Evolutionary conservation across 208 protist genomes (phyloP), one percentile per base, ranked within the genome.

Genomic region (Acanthamoeba healyi): DNA sequence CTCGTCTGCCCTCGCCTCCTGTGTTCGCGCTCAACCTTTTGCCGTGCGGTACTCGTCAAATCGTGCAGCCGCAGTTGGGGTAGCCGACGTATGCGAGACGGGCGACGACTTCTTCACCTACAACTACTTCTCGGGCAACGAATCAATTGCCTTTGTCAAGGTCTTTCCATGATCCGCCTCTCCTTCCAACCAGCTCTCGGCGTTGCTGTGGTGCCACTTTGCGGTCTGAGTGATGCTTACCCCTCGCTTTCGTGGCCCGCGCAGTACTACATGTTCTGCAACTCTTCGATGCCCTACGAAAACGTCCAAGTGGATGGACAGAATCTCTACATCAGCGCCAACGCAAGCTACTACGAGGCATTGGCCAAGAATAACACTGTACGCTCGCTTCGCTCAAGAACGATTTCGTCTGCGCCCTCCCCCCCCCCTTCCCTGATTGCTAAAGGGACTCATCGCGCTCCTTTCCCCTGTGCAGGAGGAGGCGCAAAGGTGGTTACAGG

Each of bases 201-300:
- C n/a, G n/a, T n/a, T n/a, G n/a, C n/a, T n/a, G n/a, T n/a, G n/a
- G n/a, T n/a, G n/a, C n/a, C n/a, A n/a, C n/a, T n/a, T n/a, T n/a
- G n/a, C n/a, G n/a, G n/a, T n/a, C n/a, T n/a, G n/a, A n/a, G n/a
- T n/a, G 56, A 29, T 63, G 56, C 19, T 63, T 29, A 0, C 15
- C 22, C 15, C 56, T 61, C 24, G 3, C 19, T 63, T 22, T 63
- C 36, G 65, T 74, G 22, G n/a, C n/a, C n/a, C n/a, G n/a, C 22
- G 26, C 42, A 84, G 74, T 84, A 84, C 32, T 84, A 84, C 74
- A 84, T 84, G 74, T 58, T 58, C 29, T 84, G 74, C 74, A 84
- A 84, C 42, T 84, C 74, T 7, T 84, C 74, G 6, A 34, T 22
- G 38, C 74, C 74, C 44, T 84, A 84, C 29, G 74, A 26, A n/a